A percentile compares a stretch with the other conserved stretches of the same genome.
Evolutionary conservation across 163 green algal species (phyloP).

Genomic region (Chloromonas sp.): DNA sequence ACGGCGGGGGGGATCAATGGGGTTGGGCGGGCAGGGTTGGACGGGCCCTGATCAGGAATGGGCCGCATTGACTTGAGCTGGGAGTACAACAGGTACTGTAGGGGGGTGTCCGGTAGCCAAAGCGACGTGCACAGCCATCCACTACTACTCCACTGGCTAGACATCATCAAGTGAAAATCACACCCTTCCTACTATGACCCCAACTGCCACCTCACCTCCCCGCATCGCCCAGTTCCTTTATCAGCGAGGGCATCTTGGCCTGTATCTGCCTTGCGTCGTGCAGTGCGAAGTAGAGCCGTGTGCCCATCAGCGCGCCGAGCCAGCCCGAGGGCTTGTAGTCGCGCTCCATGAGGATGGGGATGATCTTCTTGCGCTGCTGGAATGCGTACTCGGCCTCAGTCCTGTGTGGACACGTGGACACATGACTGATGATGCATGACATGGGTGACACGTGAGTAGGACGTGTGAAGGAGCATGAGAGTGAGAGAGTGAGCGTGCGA

Average conservation of each 20-base stretch:
- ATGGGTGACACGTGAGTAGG: background rate
- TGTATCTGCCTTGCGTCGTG: conserved; percentile 23
- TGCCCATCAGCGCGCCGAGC: conserved; percentile 49
- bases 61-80: too few relatives aligned
- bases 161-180: too few relatives aligned
- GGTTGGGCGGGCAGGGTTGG: too few relatives aligned
- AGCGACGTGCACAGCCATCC: too few relatives aligned
- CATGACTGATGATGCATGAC: background rate
- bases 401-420: conserved; percentile 8
- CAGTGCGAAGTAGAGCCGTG: conserved; percentile 51
- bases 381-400: conserved; percentile 54
- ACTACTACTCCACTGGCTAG: too few relatives aligned
- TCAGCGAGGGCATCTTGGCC: conserved; percentile 23
- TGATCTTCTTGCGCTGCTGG: conserved; percentile 43
- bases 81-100: too few relatives aligned
- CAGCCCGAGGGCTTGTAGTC: conserved; percentile 46
- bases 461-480: too few relatives aligned
- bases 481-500: too few relatives aligned
- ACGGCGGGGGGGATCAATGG: too few relatives aligned
- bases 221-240: conserved; percentile 38
- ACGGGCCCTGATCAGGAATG: too few relatives aligned
- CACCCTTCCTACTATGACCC: too few relatives aligned
- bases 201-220: background rate
- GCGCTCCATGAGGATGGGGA: conserved; percentile 40
- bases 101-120: too few relatives aligned